A percentile compares a stretch with the other conserved stretches of the same genome.
Conservation (phyloP, 2,329 filamentous ascomycete genomes). For the Fusarium verrucosum region DNA sequence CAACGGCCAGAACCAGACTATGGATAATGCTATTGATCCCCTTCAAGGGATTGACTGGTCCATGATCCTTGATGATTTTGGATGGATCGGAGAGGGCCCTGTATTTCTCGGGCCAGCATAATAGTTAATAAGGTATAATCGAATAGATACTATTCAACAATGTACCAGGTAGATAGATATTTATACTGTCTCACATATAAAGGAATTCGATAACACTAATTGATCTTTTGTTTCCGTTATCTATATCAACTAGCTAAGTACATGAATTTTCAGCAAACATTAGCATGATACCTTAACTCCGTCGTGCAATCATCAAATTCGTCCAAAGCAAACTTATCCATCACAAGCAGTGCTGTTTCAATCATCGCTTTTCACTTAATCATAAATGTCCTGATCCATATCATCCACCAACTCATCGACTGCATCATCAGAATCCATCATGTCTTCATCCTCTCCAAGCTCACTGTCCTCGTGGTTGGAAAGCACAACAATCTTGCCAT, state of each 20-base stretch:
- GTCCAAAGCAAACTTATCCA: slow-evolving; percentile 3
- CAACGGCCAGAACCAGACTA: slow-evolving; percentile 30
- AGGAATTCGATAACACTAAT: neutral
- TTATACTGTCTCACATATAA: neutral
- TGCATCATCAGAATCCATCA: slow-evolving; percentile 78
- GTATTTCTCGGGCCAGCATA: slow-evolving; percentile 46
- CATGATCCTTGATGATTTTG: slow-evolving; percentile 61
- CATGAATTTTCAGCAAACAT: slow-evolving; percentile 12
- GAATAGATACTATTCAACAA: neutral
- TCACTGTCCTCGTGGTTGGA: slow-evolving; percentile 79
- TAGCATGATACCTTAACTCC: slow-evolving; percentile 16
- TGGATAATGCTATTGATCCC: slow-evolving; percentile 44
- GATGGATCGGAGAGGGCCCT: slow-evolving; percentile 51
- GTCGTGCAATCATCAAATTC: slow-evolving; percentile 34
- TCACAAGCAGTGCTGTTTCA: slow-evolving; percentile 6
- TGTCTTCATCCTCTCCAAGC: slow-evolving; percentile 71
- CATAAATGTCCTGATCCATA: slow-evolving; percentile 68
- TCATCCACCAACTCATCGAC: slow-evolving; percentile 72
- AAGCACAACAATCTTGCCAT: slow-evolving; percentile 82
- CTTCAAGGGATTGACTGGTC: slow-evolving; percentile 61
- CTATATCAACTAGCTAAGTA: slow-evolving; percentile 12
- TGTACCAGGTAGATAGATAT: neutral
- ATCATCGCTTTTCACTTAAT: slow-evolving; percentile 43
- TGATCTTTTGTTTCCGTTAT: slow-evolving; percentile 15
- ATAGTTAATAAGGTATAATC: neutral